Conservation (phyloP, 306 rosid species). For the Castanea mollissima region DNA sequence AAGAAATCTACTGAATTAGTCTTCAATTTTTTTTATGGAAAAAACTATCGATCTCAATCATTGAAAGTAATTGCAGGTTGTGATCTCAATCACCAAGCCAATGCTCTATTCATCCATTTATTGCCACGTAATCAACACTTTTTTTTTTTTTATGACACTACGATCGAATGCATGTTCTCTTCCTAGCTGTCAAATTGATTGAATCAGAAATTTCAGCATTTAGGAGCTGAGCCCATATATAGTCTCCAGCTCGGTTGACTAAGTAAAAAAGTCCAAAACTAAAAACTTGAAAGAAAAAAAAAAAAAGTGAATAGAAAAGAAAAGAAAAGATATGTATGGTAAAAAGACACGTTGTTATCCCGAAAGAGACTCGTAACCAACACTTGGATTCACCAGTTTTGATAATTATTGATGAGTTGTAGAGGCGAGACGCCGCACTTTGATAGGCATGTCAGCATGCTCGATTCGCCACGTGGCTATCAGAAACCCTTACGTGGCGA, state of each 20-base stretch:
- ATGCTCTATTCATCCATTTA: neutral
- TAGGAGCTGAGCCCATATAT: neutral
- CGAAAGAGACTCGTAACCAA: conserved; percentile 14
- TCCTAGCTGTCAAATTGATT: neutral
- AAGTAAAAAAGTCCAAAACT: neutral
- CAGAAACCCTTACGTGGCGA: conserved; percentile 25
- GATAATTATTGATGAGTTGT: neutral
- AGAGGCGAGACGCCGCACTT: conserved; percentile 2
- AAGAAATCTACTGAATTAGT: too few species aligned
- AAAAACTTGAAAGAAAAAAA: neutral
- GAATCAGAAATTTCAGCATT: neutral
- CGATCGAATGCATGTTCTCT: neutral
- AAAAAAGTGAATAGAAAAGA: too few species aligned
- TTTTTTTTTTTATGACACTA: neutral
- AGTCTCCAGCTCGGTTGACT: neutral
- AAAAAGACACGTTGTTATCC: conserved; percentile 4
- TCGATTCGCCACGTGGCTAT: conserved; percentile 20
- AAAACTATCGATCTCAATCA: too few species aligned
- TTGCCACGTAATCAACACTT: neutral
- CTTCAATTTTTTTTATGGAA: too few species aligned
- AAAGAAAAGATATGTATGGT: too few species aligned
- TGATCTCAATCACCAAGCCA: too few species aligned
- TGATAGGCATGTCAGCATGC: neutral
- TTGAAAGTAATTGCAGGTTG: too few species aligned
- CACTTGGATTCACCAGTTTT: neutral